A percentile compares a stretch with the other conserved stretches of the same genome.
Conservation (phyloP, 2,329 filamentous ascomycete species). For the Hypoxylon sp. region DNA sequence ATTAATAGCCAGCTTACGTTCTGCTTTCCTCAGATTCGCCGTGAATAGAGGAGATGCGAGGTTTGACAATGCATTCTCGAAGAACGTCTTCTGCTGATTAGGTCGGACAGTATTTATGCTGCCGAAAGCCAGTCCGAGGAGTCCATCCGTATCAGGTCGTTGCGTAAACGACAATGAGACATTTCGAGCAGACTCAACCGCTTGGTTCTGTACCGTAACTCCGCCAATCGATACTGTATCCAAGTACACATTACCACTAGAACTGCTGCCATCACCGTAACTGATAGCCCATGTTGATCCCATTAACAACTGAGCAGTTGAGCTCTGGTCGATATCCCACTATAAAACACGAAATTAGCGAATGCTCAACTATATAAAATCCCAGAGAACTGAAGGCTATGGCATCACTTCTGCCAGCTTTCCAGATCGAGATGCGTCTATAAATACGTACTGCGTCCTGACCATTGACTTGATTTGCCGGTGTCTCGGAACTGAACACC, state of each 20-base stretch:
- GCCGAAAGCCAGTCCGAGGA: conserved; percentile 63
- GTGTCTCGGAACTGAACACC: conserved; percentile 62
- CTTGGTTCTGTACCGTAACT: conserved; percentile 58
- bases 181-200: conserved; percentile 60
- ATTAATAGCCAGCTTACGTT: conserved; percentile 50
- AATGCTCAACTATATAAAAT: not conserved
- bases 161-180: conserved; percentile 60
- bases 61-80: conserved; percentile 56
- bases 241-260: conserved; percentile 61
- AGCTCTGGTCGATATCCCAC: conserved; percentile 60
- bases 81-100: conserved; percentile 60
- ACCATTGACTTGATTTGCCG: conserved; percentile 54
- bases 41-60: conserved; percentile 68
- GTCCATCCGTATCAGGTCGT: conserved; percentile 58
- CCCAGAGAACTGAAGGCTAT: not conserved
- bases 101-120: conserved; percentile 61
- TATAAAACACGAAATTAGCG: conserved; percentile 15
- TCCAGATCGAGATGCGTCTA: too few species aligned
- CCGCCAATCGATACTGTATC: conserved; percentile 62
- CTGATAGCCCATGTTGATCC: conserved; percentile 60
- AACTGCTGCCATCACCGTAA: conserved; percentile 62
- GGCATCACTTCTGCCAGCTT: too few species aligned
- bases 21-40: conserved; percentile 59
- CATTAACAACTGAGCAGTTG: conserved; percentile 56
- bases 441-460: conserved; percentile 53